These are phyloP conservation scores for Senna siamea DNA, from an alignment of 306 rosid species.

Conservation along the genomic window DNA sequence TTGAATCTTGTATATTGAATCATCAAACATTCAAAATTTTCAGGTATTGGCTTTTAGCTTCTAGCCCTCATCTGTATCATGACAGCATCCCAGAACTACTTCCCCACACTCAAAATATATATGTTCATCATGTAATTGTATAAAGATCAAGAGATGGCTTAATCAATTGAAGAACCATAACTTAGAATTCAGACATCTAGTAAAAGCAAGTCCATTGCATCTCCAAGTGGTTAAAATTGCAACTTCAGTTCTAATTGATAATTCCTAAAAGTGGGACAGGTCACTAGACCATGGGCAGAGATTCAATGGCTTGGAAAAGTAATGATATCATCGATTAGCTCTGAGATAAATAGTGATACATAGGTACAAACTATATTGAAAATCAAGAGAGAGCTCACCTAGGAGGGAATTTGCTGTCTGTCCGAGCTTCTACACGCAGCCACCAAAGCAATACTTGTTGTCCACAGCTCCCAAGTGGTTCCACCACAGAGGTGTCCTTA, in stretches of 20 bases:
- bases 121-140: neutral
- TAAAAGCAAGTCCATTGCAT: neutral
- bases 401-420: constrained; percentile 96
- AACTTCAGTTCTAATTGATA: neutral
- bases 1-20: constrained; percentile 14
- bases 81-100: neutral
- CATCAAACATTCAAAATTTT: constrained; percentile 8
- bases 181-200: neutral
- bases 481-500: constrained; percentile 77
- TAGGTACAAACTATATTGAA: neutral
- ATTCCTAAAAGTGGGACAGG: neutral
- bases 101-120: neutral
- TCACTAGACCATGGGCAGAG: neutral
- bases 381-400: constrained; percentile 55
- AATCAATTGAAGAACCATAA: neutral
- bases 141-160: neutral
- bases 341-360: neutral
- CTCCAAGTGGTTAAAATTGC: neutral
- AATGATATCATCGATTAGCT: neutral
- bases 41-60: neutral
- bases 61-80: neutral
- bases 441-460: constrained; percentile 95
- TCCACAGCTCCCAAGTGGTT: constrained; percentile 96
- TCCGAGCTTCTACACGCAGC: constrained; percentile 98
- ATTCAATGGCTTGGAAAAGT: neutral